Evolutionary conservation across 306 rosid species (phyloP), one percentile per base, ranked within the genome.

Genomic region (Erythrophleum fordii): DNA sequence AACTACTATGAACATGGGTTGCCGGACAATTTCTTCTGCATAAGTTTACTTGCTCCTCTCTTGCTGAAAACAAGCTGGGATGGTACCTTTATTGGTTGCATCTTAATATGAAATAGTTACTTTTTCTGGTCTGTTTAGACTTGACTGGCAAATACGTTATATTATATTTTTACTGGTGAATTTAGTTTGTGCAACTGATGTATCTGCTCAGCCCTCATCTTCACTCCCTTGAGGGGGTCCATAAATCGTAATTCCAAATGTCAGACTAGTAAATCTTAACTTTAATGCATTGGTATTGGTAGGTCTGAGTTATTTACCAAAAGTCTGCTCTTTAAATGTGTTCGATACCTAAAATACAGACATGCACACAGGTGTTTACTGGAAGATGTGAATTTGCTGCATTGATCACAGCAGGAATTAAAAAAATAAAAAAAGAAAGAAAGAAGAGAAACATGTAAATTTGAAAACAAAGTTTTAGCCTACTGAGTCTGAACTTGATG

Each of bases 351-450:
- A 14, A 6, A 69, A 42, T 66, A 4, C 58, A 18, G 46, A 28
- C 31, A 3, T 35, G 37, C n/a, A n/a, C 20, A 53, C 28, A 13
- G 25, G 14, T 25, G 20, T 41, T 62, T 29, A 26, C 26, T 17
- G 28, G 67, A 61, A 55, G 22, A 82, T 76, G 48, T 46, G 72
- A 69, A 48, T 58, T 58, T 25, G 41, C 67, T 46, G 56, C 26
- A 41, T 31, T 74, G 37, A 66, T 28, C 35, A n/a, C n/a, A 61
- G 66, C 12, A 58, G 73, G 8, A 48, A 48, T 44, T 9, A 11
- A 10, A 16, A 52, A 45, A 73, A 26, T n/a, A 42, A 65, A 44
- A 22, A 26, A 44, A 55, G 23, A 72, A 39, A 39, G 5, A 39
- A 51, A 82, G n/a, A n/a, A 14, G 22, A 16, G 7, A 29, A 9